Evolutionary conservation across 2,329 filamentous ascomycete species (phyloP).

Genomic region (Tolypocladium ovalisporum): DNA sequence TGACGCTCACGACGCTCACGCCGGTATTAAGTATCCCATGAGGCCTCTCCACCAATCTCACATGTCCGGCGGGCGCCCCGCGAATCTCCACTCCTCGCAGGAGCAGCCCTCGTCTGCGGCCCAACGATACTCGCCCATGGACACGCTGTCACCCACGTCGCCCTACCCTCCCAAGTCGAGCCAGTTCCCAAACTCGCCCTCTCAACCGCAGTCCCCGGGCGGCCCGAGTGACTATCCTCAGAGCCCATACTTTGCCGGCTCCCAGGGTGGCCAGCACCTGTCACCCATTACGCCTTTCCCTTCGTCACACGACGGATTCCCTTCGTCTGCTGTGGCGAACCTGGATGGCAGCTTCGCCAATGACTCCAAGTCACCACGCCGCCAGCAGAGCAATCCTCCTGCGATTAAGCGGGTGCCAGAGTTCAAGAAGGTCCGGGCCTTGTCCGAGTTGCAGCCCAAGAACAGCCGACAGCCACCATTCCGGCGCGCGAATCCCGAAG

Average conservation of each 20-base stretch:
- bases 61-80: constrained; percentile 36
- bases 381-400: constrained; percentile 38
- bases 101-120: constrained; percentile 64
- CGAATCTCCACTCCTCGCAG: constrained; percentile 60
- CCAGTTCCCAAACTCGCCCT: constrained; percentile 41
- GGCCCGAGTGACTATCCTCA: constrained; percentile 51
- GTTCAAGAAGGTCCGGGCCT: constrained; percentile 67
- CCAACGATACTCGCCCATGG: constrained; percentile 94
- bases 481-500: constrained; percentile 87
- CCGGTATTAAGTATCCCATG: constrained; percentile 75
- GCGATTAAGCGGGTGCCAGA: constrained; percentile 63
- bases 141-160: constrained; percentile 68
- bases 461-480: constrained; percentile 84
- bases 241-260: constrained; percentile 45
- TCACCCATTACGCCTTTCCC: constrained; percentile 63
- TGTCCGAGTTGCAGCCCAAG: constrained; percentile 67
- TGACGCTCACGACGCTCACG: constrained; percentile 72
- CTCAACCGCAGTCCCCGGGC: constrained; percentile 68
- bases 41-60: constrained; percentile 70
- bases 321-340: constrained; percentile 58
- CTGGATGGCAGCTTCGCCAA: constrained; percentile 54
- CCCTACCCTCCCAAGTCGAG: constrained; percentile 60
- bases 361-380: constrained; percentile 48
- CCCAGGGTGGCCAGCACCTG: constrained; percentile 50
- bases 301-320: constrained; percentile 59